Base-by-base conservation (phyloP, 1,284 basidiomycete genomes). In the Earliella scabrosa region DNA sequence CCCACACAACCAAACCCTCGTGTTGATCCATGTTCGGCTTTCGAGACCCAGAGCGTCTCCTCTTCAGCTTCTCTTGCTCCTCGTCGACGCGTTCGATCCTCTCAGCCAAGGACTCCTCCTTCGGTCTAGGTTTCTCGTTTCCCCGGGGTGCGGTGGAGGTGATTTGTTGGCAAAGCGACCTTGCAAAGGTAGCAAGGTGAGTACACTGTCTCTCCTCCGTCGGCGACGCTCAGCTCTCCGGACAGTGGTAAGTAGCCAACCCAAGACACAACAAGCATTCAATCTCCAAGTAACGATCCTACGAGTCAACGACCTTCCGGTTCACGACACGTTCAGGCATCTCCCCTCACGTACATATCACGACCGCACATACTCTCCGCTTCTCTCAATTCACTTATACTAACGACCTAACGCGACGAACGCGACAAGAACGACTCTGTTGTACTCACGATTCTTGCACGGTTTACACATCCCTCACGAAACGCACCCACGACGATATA, bases 11-110 rank as follows among this genome's bases (percentile, higher is more conserved):
- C 65, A 67, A 68, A 66, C 47, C 50, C 41, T 49, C 45, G 61
- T 65, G 69, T 71, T 66, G 63, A 61, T 63, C 48, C 61, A 63
- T 64, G 67, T 68, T 68, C 54, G 59, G 65, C 45, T 65, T 61
- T n/a, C 32, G 29, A 43, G 45, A 39, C 32, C 26, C 49, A 29
- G 44, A 38, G 24, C 48, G 36, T 35, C 43, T 31, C 46, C 39
- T 45, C 31, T 34, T 38, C 51, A 45, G 45, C 50, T 57, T 58
- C 59, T 64, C 61, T 62, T 58, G 48, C 63, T 58, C 61, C 61
- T 60, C 58, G 58, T 63, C 67, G 57, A 62, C 64, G 56, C 57
- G 46, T 56, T 48, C 63, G 54, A 55, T 40, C 58, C 56, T 52
- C 63, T 54, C 55, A 48, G 52, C 61, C 55, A 56, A 52, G 52